Evolutionary conservation across 345 rosid species (phyloP).

Genomic region (Gossypioides kirkii): DNA sequence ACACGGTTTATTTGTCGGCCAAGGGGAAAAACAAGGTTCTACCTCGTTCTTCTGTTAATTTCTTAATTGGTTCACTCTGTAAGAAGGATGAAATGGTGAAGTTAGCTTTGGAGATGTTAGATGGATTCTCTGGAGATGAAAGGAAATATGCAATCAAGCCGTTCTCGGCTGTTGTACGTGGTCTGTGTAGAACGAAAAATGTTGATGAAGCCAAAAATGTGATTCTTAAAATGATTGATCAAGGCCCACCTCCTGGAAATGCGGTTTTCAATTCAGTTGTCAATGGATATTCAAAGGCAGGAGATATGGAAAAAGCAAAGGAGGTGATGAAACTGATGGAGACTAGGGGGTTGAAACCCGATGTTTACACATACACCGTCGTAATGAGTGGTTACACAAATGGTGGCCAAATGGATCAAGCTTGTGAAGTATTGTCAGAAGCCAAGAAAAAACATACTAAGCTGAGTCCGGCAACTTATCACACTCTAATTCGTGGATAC

Average conservation of each 20-base stretch:
- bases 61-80: slow-evolving; percentile 47
- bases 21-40: slow-evolving; percentile 41
- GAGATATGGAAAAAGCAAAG: slow-evolving; percentile 51
- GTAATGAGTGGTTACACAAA: slow-evolving; percentile 70
- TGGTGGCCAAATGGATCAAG: slow-evolving; percentile 73
- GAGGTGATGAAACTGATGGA: slow-evolving; percentile 61
- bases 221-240: slow-evolving; percentile 59
- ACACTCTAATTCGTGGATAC: slow-evolving; percentile 70
- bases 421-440: slow-evolving; percentile 45
- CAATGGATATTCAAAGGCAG: slow-evolving; percentile 48
- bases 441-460: slow-evolving; percentile 71
- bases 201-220: slow-evolving; percentile 50
- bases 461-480: slow-evolving; percentile 67
- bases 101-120: slow-evolving; percentile 51
- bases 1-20: slow-evolving; percentile 42
- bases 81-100: slow-evolving; percentile 54
- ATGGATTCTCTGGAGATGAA: slow-evolving; percentile 40
- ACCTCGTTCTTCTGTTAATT: slow-evolving; percentile 37
- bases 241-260: slow-evolving; percentile 83
- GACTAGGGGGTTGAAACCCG: slow-evolving; percentile 72
- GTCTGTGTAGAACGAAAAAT: slow-evolving; percentile 62
- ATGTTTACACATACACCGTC: slow-evolving; percentile 70
- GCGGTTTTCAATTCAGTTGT: slow-evolving; percentile 61
- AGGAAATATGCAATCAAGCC: slow-evolving; percentile 59
- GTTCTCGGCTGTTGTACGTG: slow-evolving; percentile 59